A percentile compares a stretch with the other conserved stretches of the same genome.
phyloP scores from a whole-genome alignment of 2,329 filamentous ascomycete species.

The Zasmidium angulare region DNA sequence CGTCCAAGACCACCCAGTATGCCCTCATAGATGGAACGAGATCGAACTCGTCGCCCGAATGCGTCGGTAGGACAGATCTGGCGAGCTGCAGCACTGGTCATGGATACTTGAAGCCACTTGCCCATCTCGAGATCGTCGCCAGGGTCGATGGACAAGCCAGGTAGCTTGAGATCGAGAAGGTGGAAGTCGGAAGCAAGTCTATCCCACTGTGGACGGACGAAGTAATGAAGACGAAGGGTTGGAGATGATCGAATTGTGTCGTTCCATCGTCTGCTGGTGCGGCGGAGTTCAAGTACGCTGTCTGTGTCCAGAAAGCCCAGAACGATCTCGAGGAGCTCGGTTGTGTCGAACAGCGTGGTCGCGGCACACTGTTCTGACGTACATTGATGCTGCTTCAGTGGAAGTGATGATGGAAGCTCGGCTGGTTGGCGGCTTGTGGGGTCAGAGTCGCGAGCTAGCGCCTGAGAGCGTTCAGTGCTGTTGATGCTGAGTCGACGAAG shows the following conservation, averaged over 20 bases:
- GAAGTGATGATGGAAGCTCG: background rate
- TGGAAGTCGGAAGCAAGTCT: constrained; percentile 21
- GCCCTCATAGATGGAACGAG: constrained; percentile 24
- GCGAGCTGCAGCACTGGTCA: constrained; percentile 23
- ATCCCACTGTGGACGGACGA: constrained; percentile 24
- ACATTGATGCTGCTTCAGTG: constrained; percentile 5
- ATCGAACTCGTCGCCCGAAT: constrained; percentile 7
- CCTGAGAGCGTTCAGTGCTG: background rate
- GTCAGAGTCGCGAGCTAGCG: background rate
- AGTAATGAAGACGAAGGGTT: constrained; percentile 25
- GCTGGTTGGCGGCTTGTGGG: background rate
- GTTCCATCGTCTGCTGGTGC: constrained; percentile 21
- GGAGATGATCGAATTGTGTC: constrained; percentile 21
- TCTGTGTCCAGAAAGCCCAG: constrained; percentile 21
- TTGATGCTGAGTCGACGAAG: background rate
- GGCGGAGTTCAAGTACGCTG: constrained; percentile 20
- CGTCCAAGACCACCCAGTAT: constrained; percentile 18
- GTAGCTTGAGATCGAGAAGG: constrained; percentile 23
- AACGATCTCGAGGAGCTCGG: constrained; percentile 28
- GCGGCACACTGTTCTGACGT: constrained; percentile 20
- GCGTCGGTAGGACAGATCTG: constrained; percentile 12
- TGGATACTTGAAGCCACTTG: constrained; percentile 26
- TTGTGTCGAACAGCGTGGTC: constrained; percentile 22
- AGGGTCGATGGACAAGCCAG: constrained; percentile 24
- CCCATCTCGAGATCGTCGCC: constrained; percentile 25